A percentile compares a stretch with the other conserved stretches of the same genome.
These are phyloP conservation scores for Trichocladium antarcticum DNA, from an alignment of 495 filamentous ascomycete species.

Conservation along the genomic window DNA sequence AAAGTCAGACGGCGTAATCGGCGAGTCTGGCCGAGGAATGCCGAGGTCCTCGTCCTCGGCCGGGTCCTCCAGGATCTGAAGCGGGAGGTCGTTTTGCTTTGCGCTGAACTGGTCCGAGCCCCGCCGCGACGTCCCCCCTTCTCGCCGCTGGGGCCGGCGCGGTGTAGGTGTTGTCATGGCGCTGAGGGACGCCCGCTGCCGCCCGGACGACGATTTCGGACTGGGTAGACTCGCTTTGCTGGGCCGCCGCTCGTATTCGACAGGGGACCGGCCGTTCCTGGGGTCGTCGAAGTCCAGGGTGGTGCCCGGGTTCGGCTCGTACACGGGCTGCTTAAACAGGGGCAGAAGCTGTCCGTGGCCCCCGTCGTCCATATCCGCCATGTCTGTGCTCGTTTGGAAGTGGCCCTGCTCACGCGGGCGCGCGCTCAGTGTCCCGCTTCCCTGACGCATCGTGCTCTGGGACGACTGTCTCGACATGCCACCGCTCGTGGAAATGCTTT, in stretches of 20 bases:
- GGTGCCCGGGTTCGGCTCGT: constrained; percentile 1
- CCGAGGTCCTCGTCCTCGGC: constrained; percentile 17
- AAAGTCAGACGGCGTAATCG: constrained; percentile 26
- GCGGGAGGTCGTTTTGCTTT: constrained; percentile 7
- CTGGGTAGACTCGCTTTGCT: constrained; percentile 11
- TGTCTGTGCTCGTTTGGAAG: constrained; percentile 1
- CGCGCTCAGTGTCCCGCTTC: constrained; percentile 9
- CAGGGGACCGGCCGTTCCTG: constrained; percentile 13
- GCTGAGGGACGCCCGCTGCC: constrained; percentile 5
- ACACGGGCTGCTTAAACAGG: constrained; percentile 15
- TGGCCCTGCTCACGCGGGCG: constrained; percentile 17
- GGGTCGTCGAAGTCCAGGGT: constrained; percentile 28
- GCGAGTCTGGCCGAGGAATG: constrained; percentile 29
- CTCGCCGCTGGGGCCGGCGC: constrained; percentile 6
- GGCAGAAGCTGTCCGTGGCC: neutral
- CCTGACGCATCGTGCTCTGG: constrained; percentile 21
- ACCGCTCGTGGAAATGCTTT: constrained; percentile 15
- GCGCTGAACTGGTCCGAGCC: constrained; percentile 10
- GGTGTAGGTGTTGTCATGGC: neutral
- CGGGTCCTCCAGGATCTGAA: constrained; percentile 19
- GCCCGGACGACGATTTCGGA: constrained; percentile 4
- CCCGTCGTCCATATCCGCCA: neutral
- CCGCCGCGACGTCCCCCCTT: neutral
- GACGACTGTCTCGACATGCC: constrained; percentile 25
- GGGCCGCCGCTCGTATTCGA: neutral